These are phyloP conservation scores for Lactifluus subvellereus DNA, from an alignment of 768 basidiomycete species.

Conservation along the genomic window DNA sequence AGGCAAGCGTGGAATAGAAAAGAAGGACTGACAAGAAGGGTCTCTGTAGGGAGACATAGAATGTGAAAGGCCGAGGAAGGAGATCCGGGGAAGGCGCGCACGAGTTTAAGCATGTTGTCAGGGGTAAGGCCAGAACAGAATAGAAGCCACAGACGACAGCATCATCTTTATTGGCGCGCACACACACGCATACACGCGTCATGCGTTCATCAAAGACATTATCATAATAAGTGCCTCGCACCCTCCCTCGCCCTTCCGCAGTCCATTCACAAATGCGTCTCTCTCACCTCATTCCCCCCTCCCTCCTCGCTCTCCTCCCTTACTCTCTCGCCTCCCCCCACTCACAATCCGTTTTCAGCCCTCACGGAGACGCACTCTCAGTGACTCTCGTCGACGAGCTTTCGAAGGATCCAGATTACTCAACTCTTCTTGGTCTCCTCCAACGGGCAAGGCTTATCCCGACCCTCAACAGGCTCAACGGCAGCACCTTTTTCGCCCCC, in stretches of 20 bases:
- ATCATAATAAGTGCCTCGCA: not conserved
- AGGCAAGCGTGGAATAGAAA: not conserved
- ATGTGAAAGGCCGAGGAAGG: slow-evolving; percentile 52
- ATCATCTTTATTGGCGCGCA: not conserved
- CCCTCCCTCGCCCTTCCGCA: not conserved
- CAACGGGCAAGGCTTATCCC: slow-evolving; percentile 87
- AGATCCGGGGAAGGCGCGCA: slow-evolving; percentile 42
- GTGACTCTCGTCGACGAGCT: slow-evolving; percentile 77
- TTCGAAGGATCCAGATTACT: slow-evolving; percentile 67
- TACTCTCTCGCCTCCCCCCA: slow-evolving; percentile 37
- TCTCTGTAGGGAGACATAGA: slow-evolving; percentile 48
- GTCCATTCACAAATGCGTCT: slow-evolving; percentile 15
- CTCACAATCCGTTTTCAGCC: slow-evolving; percentile 33
- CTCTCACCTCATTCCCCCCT: not conserved
- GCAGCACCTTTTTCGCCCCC: slow-evolving; percentile 87
- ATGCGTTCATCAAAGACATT: not conserved
- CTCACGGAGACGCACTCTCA: slow-evolving; percentile 31
- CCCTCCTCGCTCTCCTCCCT: slow-evolving; percentile 31
- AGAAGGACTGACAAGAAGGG: slow-evolving; percentile 50
- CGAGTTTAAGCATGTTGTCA: slow-evolving; percentile 42
- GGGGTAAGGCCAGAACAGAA: not conserved
- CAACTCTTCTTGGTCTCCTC: slow-evolving; percentile 66
- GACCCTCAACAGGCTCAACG: slow-evolving; percentile 80
- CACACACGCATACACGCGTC: slow-evolving; percentile 6
- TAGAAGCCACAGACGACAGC: not conserved